phyloP scores from a whole-genome alignment of 352 stramenopile species.

The Phytophthora europaea region DNA sequence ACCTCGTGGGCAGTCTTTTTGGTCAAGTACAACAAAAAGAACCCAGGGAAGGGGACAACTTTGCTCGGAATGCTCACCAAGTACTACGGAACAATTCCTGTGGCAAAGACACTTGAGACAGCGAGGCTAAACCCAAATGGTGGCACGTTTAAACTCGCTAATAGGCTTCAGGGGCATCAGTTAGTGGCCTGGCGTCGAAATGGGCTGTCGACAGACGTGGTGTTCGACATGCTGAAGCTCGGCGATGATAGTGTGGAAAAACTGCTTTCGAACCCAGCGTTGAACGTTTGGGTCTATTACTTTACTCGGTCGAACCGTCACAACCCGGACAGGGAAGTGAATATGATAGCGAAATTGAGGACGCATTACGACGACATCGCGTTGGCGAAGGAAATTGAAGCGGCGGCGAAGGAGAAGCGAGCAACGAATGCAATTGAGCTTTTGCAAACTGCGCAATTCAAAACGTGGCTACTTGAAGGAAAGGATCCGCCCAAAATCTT shows the following conservation, averaged over 20 bases:
- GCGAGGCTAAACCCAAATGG: not conserved
- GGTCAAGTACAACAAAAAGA: conserved; percentile 7
- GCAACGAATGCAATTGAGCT: not conserved
- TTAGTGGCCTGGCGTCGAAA: not conserved
- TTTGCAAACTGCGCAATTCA: not conserved
- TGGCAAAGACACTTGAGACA: conserved; percentile 3
- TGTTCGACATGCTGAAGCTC: conserved; percentile 3
- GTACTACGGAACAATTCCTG: not conserved
- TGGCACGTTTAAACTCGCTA: not conserved
- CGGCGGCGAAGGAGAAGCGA: conserved; percentile 2
- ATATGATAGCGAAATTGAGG: not conserved
- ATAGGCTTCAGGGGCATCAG: not conserved
- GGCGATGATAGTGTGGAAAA: not conserved
- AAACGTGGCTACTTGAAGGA: not conserved
- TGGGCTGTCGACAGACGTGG: not conserved
- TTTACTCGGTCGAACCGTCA: not conserved
- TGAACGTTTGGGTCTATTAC: conserved; percentile 6
- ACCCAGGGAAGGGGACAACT: not conserved
- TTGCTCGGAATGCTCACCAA: conserved; percentile 1
- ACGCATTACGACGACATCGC: conserved; percentile 3
- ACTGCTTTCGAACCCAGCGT: not conserved
- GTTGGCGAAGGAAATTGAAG: conserved; percentile 8
- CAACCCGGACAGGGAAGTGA: not conserved
- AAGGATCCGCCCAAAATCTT: not conserved
- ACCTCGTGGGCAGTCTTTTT: conserved; percentile 9